These are phyloP conservation scores for Boletus coccyginus DNA, from an alignment of 768 basidiomycete genomes.

Conservation along the genomic window DNA sequence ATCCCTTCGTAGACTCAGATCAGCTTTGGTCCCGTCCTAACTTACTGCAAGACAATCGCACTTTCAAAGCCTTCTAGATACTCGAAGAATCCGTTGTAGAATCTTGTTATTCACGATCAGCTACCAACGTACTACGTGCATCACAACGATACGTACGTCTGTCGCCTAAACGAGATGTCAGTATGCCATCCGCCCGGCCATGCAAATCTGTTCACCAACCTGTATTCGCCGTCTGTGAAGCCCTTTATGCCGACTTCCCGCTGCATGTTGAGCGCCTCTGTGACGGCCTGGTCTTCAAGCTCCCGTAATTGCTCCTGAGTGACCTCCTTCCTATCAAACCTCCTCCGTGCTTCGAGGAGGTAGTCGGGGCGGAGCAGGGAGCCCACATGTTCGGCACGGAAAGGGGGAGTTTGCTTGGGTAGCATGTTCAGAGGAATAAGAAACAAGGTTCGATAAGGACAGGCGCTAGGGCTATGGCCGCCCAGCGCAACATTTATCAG, in stretches of 20 bases:
- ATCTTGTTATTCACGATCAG: not conserved
- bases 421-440: constrained; percentile 9
- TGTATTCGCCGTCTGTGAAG: constrained; percentile 43
- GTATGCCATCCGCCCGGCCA: not conserved
- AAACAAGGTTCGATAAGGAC: not conserved
- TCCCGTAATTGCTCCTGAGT: too few species aligned
- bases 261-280: constrained; percentile 36
- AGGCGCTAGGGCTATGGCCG: too few species aligned
- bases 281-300: constrained; percentile 39
- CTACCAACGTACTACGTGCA: not conserved
- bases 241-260: constrained; percentile 40
- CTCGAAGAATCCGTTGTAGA: too few species aligned
- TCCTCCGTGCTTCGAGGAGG: too few species aligned
- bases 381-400: too few species aligned
- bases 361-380: too few species aligned
- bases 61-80: too few species aligned
- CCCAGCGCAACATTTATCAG: constrained; percentile 1
- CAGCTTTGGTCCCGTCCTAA: too few species aligned
- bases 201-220: constrained; percentile 25
- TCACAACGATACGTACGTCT: constrained; percentile 16
- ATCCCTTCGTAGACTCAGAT: too few species aligned
- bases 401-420: constrained; percentile 29
- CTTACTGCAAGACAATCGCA: too few species aligned
- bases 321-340: too few species aligned
- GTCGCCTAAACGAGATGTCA: constrained; percentile 19